Evolutionary conservation across 2,329 filamentous ascomycete genomes (phyloP).

Genomic region (Alternaria sp.): DNA sequence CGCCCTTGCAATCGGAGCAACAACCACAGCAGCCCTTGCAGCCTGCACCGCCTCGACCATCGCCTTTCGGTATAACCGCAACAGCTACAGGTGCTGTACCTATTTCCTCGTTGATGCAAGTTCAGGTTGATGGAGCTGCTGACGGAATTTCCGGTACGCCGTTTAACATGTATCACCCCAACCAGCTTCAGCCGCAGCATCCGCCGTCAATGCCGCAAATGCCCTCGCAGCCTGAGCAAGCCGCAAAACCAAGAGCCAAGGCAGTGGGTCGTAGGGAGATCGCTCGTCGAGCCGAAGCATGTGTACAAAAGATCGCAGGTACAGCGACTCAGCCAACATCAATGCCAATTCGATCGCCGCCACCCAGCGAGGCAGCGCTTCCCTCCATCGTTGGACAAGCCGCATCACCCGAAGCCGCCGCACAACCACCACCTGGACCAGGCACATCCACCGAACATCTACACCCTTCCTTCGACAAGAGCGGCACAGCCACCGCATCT

Average conservation of each 20-base stretch:
- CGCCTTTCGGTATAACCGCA: slow-evolving; percentile 2
- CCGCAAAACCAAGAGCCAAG: slow-evolving; percentile 54
- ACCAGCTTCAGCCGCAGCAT: slow-evolving; percentile 27
- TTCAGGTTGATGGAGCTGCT: slow-evolving; percentile 38
- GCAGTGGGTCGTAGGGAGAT: slow-evolving; percentile 66
- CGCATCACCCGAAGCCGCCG: slow-evolving; percentile 28
- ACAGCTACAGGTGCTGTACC: slow-evolving; percentile 26
- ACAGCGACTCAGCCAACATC: slow-evolving; percentile 35
- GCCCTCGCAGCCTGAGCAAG: slow-evolving; percentile 25
- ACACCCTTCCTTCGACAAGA: slow-evolving; percentile 23
- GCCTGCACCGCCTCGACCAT: slow-evolving; percentile 8
- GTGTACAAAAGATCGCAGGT: slow-evolving; percentile 52
- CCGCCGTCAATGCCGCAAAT: slow-evolving; percentile 20
- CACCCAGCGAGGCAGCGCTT: slow-evolving; percentile 21
- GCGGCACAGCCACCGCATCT: slow-evolving; percentile 51
- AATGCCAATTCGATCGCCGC: slow-evolving; percentile 45
- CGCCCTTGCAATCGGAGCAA: slow-evolving; percentile 54
- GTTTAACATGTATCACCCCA: slow-evolving; percentile 35
- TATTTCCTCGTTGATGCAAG: slow-evolving; percentile 41
- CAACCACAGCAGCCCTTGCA: slow-evolving; percentile 28
- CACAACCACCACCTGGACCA: not conserved
- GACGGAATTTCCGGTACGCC: slow-evolving; percentile 25
- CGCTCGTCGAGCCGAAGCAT: slow-evolving; percentile 64
- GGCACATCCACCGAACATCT: slow-evolving; percentile 19
- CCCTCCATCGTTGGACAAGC: slow-evolving; percentile 14